phyloP scores from a whole-genome alignment of 1,284 basidiomycete genomes.

The Paramarasmius palmivorus region DNA sequence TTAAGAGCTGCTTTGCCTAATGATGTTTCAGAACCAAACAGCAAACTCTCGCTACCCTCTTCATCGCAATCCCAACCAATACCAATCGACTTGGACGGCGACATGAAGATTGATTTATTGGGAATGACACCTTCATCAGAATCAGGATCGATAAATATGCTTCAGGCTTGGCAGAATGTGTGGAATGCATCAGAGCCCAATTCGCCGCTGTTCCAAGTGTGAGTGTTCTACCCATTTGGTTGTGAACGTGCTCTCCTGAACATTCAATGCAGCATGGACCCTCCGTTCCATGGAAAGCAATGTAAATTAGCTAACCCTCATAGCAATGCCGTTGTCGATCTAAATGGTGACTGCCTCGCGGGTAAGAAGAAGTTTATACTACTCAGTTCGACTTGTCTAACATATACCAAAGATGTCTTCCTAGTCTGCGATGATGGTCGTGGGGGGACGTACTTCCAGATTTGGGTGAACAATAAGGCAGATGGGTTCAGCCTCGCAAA shows the following conservation, averaged over 20 bases:
- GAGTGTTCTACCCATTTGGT: slow-evolving; percentile 24
- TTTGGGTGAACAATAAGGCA: slow-evolving; percentile 87
- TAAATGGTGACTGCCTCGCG: slow-evolving; percentile 95
- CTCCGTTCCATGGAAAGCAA: slow-evolving; percentile 59
- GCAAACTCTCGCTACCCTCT: slow-evolving; percentile 56
- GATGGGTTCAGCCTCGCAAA: slow-evolving; percentile 74
- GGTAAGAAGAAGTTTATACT: slow-evolving; percentile 43
- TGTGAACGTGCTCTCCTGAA: background rate
- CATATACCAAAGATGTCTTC: slow-evolving; percentile 70
- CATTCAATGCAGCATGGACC: slow-evolving; percentile 44
- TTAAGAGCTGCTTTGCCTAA: background rate
- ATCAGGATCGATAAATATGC: slow-evolving; percentile 34
- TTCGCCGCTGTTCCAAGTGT: slow-evolving; percentile 64
- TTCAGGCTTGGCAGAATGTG: slow-evolving; percentile 76
- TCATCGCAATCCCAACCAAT: slow-evolving; percentile 82
- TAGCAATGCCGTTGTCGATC: slow-evolving; percentile 92
- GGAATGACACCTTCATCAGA: slow-evolving; percentile 57
- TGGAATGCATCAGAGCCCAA: slow-evolving; percentile 62
- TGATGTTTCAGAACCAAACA: slow-evolving; percentile 31
- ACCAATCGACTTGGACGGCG: slow-evolving; percentile 83
- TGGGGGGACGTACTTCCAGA: slow-evolving; percentile 72
- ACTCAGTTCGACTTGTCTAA: slow-evolving; percentile 7
- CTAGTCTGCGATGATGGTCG: slow-evolving; percentile 77
- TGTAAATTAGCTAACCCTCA: slow-evolving; percentile 88
- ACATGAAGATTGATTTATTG: slow-evolving; percentile 88